Conservation (phyloP, 2,329 filamentous ascomycete genomes). For the Trichophyton mentagrophytes region DNA sequence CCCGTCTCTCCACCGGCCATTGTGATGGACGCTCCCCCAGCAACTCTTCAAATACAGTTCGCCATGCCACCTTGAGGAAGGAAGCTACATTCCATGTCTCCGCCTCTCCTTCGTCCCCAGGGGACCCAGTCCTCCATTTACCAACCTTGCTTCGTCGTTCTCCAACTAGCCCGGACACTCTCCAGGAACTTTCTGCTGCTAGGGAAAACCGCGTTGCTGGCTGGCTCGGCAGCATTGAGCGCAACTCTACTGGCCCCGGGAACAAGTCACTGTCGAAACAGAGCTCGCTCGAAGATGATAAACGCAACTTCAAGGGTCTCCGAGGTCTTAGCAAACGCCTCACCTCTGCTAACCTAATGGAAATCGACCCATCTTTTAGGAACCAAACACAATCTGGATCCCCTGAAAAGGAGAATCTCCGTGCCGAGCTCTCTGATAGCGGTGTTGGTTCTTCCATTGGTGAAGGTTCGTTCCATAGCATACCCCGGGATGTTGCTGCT, state of each 20-base stretch:
- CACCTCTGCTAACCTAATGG: conserved; percentile 28
- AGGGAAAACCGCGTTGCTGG: conserved; percentile 56
- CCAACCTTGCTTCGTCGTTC: conserved; percentile 49
- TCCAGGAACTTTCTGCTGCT: conserved; percentile 60
- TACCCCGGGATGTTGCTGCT: conserved; percentile 29
- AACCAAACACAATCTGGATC: conserved; percentile 18
- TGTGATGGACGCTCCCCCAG: conserved; percentile 12
- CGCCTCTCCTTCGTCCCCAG: conserved; percentile 27
- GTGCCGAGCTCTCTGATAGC: conserved; percentile 69
- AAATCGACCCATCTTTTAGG: conserved; percentile 19
- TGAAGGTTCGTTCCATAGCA: conserved; percentile 27
- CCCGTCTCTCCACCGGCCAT: conserved; percentile 18
- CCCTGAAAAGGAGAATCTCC: conserved; percentile 37
- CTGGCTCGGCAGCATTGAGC: conserved; percentile 53
- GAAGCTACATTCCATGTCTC: conserved; percentile 50
- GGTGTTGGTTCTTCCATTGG: conserved; percentile 73
- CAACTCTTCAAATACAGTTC: conserved; percentile 15
- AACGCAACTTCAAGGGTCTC: conserved; percentile 49
- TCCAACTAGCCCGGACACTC: conserved; percentile 41
- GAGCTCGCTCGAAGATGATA: conserved; percentile 21
- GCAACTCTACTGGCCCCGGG: conserved; percentile 40
- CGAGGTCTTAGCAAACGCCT: conserved; percentile 46
- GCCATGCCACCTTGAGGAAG: conserved; percentile 51
- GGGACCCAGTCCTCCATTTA: conserved; percentile 33
- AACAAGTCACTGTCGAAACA: conserved; percentile 31